Base-by-base conservation (phyloP, 768 basidiomycete genomes). In the Xerocomus potaroensis region DNA sequence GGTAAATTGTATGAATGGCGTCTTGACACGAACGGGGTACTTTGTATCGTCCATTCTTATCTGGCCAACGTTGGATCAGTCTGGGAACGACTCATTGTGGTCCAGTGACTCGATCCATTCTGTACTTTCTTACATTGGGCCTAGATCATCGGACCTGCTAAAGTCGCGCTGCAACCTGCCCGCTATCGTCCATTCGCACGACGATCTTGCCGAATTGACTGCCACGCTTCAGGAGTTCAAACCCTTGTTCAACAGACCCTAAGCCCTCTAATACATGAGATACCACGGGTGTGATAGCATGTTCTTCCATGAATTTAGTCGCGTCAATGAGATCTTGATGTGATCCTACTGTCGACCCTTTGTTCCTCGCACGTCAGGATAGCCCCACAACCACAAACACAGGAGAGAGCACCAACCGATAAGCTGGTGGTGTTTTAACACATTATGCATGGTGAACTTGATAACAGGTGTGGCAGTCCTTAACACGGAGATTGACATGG, bases 261-360 rank as follows among this genome's bases (percentile, higher is more conserved):
- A 91, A 70, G 3, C 86, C 86, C 34, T 80, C 70, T n/a, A 90
- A 60, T 22, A 89, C 75, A 50, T 80, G 74, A 8, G 85, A 83
- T 1, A 91, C 77, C 40, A 84, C 70, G 3, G 89, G 89, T 1
- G 79, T 69, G 47, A 93, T 82, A 37, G 69, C 72, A 52, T 90
- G 81, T 57, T 81, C 64, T 3, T 71, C 66, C 19, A 91, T 63
- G 66, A 93, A 91, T 12, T 68, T 63, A 1, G 87, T 88, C 18
- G 87, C 88, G 26, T 81, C 79, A 43, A 74, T 62, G 48, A 92
- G 72, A 66, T 92, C 89, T 45, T 78, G 72, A 54, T 74, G 78
- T 8, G 88, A 90, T 15, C 88, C 90, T 88, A 92, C 89, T 22
- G 83, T 89, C 2, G 87, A 87, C 29, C 88, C 89, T 89, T 48